Conservation (phyloP, 345 rosid genomes). For the Clausena lansium region DNA sequence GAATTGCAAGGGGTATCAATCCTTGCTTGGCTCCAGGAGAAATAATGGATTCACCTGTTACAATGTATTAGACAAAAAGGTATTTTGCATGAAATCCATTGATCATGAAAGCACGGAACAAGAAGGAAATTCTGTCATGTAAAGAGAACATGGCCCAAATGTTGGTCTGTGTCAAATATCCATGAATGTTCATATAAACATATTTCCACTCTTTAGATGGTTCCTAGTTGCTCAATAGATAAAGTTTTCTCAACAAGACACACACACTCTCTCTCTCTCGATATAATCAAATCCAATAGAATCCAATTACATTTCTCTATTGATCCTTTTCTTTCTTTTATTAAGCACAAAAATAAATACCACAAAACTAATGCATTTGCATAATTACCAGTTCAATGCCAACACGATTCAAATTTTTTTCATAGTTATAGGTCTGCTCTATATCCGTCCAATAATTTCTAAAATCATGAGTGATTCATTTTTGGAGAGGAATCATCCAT, state of each 20-base stretch:
- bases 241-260: background rate
- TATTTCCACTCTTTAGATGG: background rate
- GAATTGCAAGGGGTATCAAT: conserved; percentile 68
- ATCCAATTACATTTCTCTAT: background rate
- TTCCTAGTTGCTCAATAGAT: background rate
- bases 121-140: background rate
- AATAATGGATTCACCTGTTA: conserved; percentile 59
- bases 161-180: background rate
- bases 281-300: background rate
- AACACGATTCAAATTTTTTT: too few relatives aligned
- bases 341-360: background rate
- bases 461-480: background rate
- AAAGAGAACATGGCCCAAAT: background rate
- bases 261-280: background rate
- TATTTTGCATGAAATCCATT: background rate
- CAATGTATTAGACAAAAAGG: background rate
- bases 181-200: too few relatives aligned
- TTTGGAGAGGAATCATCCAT: background rate
- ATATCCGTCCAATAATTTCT: background rate
- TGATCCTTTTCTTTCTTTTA: background rate
- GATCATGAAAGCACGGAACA: background rate
- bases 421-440: background rate
- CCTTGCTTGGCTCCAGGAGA: conserved; percentile 83
- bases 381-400: background rate
- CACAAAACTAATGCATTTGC: background rate